Percentiles rank a stretch among this genome's conserved stretches.
Conservation (phyloP, 2,329 filamentous ascomycete species). For the Myriosclerotinia scirpicola region DNA sequence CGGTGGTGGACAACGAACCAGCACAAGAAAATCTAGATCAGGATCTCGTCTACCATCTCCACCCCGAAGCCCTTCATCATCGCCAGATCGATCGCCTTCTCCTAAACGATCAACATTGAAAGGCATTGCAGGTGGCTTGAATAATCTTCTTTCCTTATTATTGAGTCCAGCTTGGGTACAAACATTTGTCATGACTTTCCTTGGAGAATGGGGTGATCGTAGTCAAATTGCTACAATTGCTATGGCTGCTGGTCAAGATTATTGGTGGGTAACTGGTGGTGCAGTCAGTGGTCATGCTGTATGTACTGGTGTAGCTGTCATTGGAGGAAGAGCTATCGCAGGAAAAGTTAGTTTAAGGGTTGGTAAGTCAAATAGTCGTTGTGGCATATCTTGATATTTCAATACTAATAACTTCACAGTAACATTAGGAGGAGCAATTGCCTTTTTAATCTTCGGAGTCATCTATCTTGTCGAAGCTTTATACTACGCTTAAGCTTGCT, state of each 20-base stretch:
- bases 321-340: constrained; percentile 89
- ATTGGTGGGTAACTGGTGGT: constrained; percentile 96
- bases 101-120: constrained; percentile 46
- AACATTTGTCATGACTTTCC: constrained; percentile 98
- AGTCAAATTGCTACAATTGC: constrained; percentile 98
- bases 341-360: constrained; percentile 93
- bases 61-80: constrained; percentile 77
- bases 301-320: constrained; percentile 87
- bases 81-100: constrained; percentile 55
- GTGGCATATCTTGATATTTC: constrained; percentile 20
- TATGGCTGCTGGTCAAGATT: constrained; percentile 97
- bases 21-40: constrained; percentile 66
- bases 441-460: constrained; percentile 87
- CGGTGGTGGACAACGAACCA: constrained; percentile 51
- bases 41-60: constrained; percentile 77
- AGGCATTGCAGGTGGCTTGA: constrained; percentile 61
- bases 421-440: constrained; percentile 84
- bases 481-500: constrained; percentile 47
- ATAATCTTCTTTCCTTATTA: constrained; percentile 83
- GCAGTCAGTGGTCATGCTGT: constrained; percentile 82
- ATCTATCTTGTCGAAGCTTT: constrained; percentile 87
- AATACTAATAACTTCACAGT: constrained; percentile 55
- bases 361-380: constrained; percentile 61
- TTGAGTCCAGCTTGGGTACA: constrained; percentile 97
- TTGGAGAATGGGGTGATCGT: constrained; percentile 97